Conservation (phyloP, 371 early-diverging fungal genomes). For the Zopfochytrium polystomum region DNA sequence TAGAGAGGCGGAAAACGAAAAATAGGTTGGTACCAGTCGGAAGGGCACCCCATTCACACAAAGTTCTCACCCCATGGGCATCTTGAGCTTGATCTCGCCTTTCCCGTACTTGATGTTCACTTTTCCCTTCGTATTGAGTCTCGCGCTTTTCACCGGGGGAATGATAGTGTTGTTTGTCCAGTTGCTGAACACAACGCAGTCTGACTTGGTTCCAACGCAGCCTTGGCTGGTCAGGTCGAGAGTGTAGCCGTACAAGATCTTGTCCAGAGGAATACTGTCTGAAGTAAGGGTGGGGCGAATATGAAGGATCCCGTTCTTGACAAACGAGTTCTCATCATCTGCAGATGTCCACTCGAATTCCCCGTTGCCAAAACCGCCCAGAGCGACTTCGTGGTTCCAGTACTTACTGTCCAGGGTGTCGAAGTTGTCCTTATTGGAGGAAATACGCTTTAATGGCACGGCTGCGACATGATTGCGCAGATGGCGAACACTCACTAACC, state of each 20-base stretch:
- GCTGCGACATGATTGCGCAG: too few relatives aligned
- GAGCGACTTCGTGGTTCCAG: too few relatives aligned
- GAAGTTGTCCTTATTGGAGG: too few relatives aligned
- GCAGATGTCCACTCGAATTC: too few relatives aligned
- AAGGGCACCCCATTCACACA: too few relatives aligned
- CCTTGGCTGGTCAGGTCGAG: neutral
- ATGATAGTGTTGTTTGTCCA: neutral
- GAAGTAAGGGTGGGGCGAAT: constrained; percentile 63
- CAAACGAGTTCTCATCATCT: too few relatives aligned
- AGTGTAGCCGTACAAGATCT: neutral
- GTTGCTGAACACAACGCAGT: neutral
- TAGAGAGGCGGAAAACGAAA: too few relatives aligned
- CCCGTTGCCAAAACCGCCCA: too few relatives aligned
- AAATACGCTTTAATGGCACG: too few relatives aligned
- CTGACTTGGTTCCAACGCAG: neutral
- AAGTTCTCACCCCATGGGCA: constrained; percentile 13
- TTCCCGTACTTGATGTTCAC: constrained; percentile 7
- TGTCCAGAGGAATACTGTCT: constrained; percentile 13
- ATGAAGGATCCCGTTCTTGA: constrained; percentile 61
- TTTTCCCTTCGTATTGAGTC: neutral
- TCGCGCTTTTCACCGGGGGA: neutral
- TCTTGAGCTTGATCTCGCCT: constrained; percentile 9
- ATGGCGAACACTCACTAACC: too few relatives aligned
- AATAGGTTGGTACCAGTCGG: too few relatives aligned
- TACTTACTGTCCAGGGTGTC: too few relatives aligned